These are phyloP conservation scores for Pythium diclinum DNA, from an alignment of 352 stramenopile genomes.

Conservation along the genomic window DNA sequence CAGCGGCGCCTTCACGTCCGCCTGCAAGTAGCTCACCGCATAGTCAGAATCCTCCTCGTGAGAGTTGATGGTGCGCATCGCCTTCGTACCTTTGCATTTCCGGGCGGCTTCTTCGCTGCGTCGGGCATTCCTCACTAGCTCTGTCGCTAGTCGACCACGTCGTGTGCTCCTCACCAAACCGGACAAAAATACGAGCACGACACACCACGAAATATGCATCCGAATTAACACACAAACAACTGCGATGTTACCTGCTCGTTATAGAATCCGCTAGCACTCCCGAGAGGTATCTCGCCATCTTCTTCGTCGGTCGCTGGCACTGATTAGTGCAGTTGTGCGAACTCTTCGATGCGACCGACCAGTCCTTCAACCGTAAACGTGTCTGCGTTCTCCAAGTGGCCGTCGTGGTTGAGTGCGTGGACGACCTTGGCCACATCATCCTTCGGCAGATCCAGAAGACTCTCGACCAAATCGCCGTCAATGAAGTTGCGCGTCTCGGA, in stretches of 20 bases:
- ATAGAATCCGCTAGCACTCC: not conserved
- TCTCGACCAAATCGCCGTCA: constrained; percentile 95
- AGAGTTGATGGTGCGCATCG: not conserved
- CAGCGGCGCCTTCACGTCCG: constrained; percentile 16
- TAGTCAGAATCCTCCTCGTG: not conserved
- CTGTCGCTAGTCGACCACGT: too few relatives aligned
- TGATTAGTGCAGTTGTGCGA: constrained; percentile 69
- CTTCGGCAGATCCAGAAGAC: constrained; percentile 92
- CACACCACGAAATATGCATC: not conserved
- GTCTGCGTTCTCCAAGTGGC: constrained; percentile 59
- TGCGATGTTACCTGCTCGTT: constrained; percentile 5
- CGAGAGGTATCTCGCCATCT: not conserved
- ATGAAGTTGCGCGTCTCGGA: constrained; percentile 92
- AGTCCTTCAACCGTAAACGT: constrained; percentile 67
- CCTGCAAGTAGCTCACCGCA: not conserved
- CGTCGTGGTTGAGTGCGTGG: constrained; percentile 89
- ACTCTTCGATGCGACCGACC: constrained; percentile 68
- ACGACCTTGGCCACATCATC: constrained; percentile 89
- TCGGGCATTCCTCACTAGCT: constrained; percentile 6
- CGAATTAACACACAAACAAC: not conserved
- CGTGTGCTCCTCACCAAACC: not conserved
- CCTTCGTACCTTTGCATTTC: constrained; percentile 1
- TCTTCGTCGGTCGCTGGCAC: not conserved
- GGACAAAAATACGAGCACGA: not conserved
- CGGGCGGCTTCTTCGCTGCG: constrained; percentile 1